phyloP scores from a whole-genome alignment of 805 yeast species.

The Lipomyces sp. region DNA sequence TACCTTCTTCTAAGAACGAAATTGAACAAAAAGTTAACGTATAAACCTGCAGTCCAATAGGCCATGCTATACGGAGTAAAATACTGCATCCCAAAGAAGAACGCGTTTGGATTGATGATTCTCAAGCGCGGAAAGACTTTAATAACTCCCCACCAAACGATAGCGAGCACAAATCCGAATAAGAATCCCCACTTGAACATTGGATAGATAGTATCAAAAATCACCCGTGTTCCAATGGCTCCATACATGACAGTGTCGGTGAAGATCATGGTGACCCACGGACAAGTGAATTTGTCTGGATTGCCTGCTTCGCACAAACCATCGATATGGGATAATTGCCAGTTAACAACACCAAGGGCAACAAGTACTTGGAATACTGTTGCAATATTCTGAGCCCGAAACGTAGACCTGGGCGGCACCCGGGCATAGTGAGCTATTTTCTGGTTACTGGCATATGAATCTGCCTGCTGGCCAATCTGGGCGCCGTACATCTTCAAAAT shows the following conservation, averaged over 20 bases:
- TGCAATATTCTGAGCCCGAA: conserved; percentile 57
- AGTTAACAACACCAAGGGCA: conserved; percentile 54
- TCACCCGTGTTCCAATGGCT: conserved; percentile 63
- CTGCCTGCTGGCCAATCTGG: conserved; percentile 58
- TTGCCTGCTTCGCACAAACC: conserved; percentile 44
- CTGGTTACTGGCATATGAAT: conserved; percentile 58
- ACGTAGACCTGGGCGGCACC: conserved; percentile 56
- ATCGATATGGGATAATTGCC: conserved; percentile 46
- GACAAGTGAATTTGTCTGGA: conserved; percentile 53
- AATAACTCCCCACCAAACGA: conserved; percentile 27
- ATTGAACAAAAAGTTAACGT: conserved; percentile 58
- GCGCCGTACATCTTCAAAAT: conserved; percentile 63
- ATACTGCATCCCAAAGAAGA: conserved; percentile 3
- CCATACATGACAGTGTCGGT: conserved; percentile 70
- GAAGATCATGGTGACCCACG: conserved; percentile 55
- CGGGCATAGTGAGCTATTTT: conserved; percentile 62
- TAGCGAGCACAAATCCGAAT: conserved; percentile 54
- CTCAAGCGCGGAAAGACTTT: neutral
- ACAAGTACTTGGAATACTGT: conserved; percentile 58
- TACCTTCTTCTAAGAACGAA: conserved; percentile 59
- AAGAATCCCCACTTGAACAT: conserved; percentile 63
- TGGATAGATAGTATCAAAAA: conserved; percentile 61
- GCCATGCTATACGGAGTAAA: conserved; percentile 39
- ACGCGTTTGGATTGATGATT: conserved; percentile 24
- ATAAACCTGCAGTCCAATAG: conserved; percentile 47